Percentiles rank a stretch among this genome's conserved stretches.
Conservation (phyloP, 2,329 filamentous ascomycete genomes). For the Cordyceps farinosa region DNA sequence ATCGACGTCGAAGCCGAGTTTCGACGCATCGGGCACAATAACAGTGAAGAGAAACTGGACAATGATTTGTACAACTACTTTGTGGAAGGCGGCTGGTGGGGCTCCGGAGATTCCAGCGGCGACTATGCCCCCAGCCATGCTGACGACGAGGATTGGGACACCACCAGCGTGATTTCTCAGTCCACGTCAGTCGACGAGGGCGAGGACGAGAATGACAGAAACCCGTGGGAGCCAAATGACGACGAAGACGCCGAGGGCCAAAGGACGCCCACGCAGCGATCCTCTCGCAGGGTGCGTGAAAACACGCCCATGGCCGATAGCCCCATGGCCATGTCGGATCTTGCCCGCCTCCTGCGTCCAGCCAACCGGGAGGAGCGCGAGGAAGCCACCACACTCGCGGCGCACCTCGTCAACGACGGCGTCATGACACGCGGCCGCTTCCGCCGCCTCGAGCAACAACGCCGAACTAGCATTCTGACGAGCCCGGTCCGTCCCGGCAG, state of each 20-base stretch:
- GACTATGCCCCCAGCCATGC: constrained; percentile 61
- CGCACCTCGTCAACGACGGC: constrained; percentile 67
- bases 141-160: constrained; percentile 62
- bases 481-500: constrained; percentile 26
- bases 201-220: constrained; percentile 29
- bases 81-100: constrained; percentile 80
- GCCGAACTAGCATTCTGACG: constrained; percentile 61
- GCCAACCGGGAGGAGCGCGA: constrained; percentile 71
- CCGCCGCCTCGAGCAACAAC: constrained; percentile 61
- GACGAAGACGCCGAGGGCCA: constrained; percentile 52
- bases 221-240: constrained; percentile 31
- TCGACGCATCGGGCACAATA: constrained; percentile 48
- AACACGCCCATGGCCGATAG: constrained; percentile 58
- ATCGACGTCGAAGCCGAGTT: constrained; percentile 82
- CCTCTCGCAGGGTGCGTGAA: constrained; percentile 47
- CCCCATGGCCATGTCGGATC: constrained; percentile 61
- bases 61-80: constrained; percentile 79
- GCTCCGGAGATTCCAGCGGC: constrained; percentile 73
- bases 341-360: constrained; percentile 80
- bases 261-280: constrained; percentile 70
- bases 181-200: constrained; percentile 30
- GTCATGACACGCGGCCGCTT: constrained; percentile 82
- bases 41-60: constrained; percentile 65
- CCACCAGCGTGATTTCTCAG: constrained; percentile 73
- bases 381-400: constrained; percentile 76